Evolutionary conservation across 1,139 yeast species (phyloP).

Genomic region (Magnusiomyces magnusii): DNA sequence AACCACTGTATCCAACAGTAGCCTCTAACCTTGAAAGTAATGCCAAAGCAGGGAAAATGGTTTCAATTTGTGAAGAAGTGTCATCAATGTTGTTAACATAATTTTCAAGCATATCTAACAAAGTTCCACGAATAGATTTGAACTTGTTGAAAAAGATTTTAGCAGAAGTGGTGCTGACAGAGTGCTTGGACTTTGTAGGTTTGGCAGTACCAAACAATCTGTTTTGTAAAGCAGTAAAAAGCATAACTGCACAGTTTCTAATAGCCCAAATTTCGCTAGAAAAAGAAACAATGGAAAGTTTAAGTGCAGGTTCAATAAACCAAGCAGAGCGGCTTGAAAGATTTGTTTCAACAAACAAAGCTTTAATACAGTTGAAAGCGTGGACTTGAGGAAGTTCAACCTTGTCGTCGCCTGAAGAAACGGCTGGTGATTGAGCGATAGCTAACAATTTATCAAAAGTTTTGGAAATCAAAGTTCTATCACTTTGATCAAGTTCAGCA

Average conservation of each 20-base stretch:
- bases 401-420: constrained; percentile 42
- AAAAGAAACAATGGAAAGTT: constrained; percentile 54
- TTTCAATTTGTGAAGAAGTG: constrained; percentile 37
- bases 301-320: constrained; percentile 51
- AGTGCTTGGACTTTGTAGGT: constrained; percentile 25
- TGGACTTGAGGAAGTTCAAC: constrained; percentile 86
- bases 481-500: constrained; percentile 35
- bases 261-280: constrained; percentile 71
- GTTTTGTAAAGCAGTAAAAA: constrained; percentile 75
- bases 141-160: constrained; percentile 61
- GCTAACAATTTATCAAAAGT: constrained; percentile 47
- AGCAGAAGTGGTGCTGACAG: constrained; percentile 44
- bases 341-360: constrained; percentile 62
- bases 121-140: constrained; percentile 43
- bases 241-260: constrained; percentile 88
- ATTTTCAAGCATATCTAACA: constrained; percentile 40
- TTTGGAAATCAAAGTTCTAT: constrained; percentile 35
- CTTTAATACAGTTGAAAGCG: constrained; percentile 78
- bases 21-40: constrained; percentile 62
- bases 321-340: constrained; percentile 47
- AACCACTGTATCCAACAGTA: constrained; percentile 45
- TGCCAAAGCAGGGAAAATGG: constrained; percentile 67
- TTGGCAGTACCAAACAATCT: constrained; percentile 64
- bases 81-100: constrained; percentile 32
- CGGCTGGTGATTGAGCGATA: constrained; percentile 45